Evolutionary conservation across 2,329 filamentous ascomycete species (phyloP).

Genomic region (Venturia aucupariae): DNA sequence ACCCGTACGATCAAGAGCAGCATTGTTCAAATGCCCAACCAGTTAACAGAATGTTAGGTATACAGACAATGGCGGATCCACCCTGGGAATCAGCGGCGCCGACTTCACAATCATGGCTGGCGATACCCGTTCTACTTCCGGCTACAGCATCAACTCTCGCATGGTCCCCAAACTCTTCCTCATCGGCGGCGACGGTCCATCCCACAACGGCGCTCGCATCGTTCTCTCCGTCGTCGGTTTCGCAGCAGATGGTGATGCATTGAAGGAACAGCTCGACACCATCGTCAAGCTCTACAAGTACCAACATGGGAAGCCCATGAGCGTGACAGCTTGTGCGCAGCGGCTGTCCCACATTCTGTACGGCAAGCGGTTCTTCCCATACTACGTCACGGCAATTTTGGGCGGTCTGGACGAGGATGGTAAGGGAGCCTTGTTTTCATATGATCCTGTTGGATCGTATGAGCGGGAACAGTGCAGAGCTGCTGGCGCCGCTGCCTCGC

Average conservation of each 20-base stretch:
- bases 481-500: constrained; percentile 78
- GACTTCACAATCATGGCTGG: constrained; percentile 96
- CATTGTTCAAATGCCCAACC: neutral
- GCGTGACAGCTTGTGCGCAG: constrained; percentile 87
- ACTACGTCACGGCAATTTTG: constrained; percentile 92
- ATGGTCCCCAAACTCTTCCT: constrained; percentile 94
- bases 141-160: constrained; percentile 96
- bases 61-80: constrained; percentile 95
- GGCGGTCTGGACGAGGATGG: constrained; percentile 92
- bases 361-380: constrained; percentile 96
- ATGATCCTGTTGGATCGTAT: constrained; percentile 96
- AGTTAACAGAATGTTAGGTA: constrained; percentile 50
- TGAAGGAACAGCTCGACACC: constrained; percentile 88
- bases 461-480: constrained; percentile 94
- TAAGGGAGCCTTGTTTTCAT: constrained; percentile 88
- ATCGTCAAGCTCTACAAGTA: constrained; percentile 99
- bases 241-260: constrained; percentile 83
- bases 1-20: constrained; percentile 60
- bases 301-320: constrained; percentile 95
- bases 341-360: constrained; percentile 92
- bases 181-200: constrained; percentile 82
- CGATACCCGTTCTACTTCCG: constrained; percentile 89
- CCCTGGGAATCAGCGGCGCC: constrained; percentile 84
- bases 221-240: constrained; percentile 93
- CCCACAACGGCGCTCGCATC: constrained; percentile 76